These are phyloP conservation scores for Monosporascus sp. DNA, from an alignment of 2,329 filamentous ascomycete species.

Conservation along the genomic window DNA sequence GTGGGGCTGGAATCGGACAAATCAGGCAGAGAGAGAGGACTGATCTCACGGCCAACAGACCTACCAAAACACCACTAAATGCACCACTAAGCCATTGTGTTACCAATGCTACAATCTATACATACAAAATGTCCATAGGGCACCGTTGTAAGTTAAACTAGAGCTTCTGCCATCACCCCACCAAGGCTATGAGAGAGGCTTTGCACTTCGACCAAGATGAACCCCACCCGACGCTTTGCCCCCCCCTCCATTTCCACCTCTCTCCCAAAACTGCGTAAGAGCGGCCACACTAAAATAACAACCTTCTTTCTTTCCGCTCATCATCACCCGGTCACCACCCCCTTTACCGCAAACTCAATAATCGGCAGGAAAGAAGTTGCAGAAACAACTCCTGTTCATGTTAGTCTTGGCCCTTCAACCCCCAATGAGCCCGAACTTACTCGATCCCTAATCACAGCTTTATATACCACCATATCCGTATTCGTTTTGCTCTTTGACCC, in stretches of 20 bases:
- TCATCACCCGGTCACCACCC: background rate
- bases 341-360: background rate
- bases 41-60: background rate
- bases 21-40: background rate
- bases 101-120: background rate
- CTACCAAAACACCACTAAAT: background rate
- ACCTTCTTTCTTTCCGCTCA: background rate
- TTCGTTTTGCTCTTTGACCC: constrained; percentile 6
- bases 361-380: background rate
- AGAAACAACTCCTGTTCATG: background rate
- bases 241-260: background rate
- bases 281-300: background rate
- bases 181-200: constrained; percentile 12
- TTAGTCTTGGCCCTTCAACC: background rate
- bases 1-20: background rate
- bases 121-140: background rate
- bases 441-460: too few species aligned
- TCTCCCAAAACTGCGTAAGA: background rate
- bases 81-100: background rate
- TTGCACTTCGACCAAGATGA: background rate
- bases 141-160: background rate
- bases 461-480: background rate
- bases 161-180: constrained; percentile 9
- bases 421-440: background rate
- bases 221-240: background rate